Evolutionary conservation across 352 stramenopile species (phyloP).

Genomic region (Globisporangium uncinulatum): DNA sequence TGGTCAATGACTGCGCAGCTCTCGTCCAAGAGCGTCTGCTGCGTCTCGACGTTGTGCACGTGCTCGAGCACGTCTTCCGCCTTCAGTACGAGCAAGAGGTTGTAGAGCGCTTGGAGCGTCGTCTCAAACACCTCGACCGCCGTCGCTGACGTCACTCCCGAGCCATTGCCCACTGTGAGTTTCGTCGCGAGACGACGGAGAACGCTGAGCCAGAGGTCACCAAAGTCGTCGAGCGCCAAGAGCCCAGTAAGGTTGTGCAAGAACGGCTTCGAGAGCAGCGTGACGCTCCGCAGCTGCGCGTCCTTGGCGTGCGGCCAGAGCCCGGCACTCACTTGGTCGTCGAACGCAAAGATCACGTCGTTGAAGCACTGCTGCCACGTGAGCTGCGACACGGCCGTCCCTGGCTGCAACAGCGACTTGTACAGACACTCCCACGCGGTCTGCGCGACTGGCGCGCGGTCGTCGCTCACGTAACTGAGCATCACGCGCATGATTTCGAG

Average conservation of each 20-base stretch:
- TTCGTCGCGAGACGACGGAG: constrained; percentile 70
- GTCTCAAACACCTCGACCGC: constrained; percentile 77
- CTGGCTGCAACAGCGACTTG: constrained; percentile 71
- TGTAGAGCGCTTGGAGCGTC: constrained; percentile 83
- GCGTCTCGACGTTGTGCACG: constrained; percentile 30
- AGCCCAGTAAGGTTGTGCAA: constrained; percentile 78
- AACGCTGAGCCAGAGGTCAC: constrained; percentile 72
- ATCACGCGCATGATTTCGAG: constrained; percentile 85
- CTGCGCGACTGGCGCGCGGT: constrained; percentile 69
- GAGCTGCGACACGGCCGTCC: constrained; percentile 56
- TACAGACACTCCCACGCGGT: constrained; percentile 82
- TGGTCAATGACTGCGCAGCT: constrained; percentile 68
- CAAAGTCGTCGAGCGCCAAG: constrained; percentile 58
- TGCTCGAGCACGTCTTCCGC: constrained; percentile 70
- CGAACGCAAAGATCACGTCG: constrained; percentile 85
- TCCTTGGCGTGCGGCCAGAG: constrained; percentile 52
- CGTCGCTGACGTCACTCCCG: constrained; percentile 24
- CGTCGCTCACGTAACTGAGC: constrained; percentile 78
- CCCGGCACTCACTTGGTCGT: constrained; percentile 70
- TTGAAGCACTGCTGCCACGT: constrained; percentile 84
- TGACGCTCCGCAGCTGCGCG: constrained; percentile 74
- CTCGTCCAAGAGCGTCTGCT: constrained; percentile 56
- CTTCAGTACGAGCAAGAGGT: constrained; percentile 78
- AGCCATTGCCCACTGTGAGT: constrained; percentile 28
- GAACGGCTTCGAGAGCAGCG: constrained; percentile 83